Conservation (phyloP, 169 alveolate species). For the Cytauxzoon felis region DNA sequence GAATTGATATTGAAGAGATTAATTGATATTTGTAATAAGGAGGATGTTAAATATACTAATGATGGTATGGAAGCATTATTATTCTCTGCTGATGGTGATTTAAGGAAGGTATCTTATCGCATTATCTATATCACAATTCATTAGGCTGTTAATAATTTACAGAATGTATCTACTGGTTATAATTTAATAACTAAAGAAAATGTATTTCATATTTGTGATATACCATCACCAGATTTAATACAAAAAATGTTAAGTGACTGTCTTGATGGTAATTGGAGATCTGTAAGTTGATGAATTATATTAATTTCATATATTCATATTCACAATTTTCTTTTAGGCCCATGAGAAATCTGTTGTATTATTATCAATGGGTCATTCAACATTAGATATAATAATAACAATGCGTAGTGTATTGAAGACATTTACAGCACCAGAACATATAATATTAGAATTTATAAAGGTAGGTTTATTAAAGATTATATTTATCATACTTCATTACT, state of each 20-base stretch:
- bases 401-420: conserved; percentile 69
- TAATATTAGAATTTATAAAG: conserved; percentile 68
- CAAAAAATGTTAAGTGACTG: conserved; percentile 80
- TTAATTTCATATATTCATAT: background rate
- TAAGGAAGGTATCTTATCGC: conserved; percentile 70
- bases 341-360: conserved; percentile 49
- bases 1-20: conserved; percentile 88
- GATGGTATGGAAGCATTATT: conserved; percentile 93
- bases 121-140: conserved; percentile 4
- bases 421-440: conserved; percentile 70
- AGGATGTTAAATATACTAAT: conserved; percentile 76
- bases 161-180: conserved; percentile 95
- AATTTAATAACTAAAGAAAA: conserved; percentile 89
- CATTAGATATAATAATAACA: conserved; percentile 79
- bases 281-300: background rate
- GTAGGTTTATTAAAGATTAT: background rate
- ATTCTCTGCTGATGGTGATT: conserved; percentile 94
- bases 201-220: conserved; percentile 91
- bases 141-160: conserved; percentile 90
- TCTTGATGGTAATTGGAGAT: conserved; percentile 82
- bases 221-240: conserved; percentile 94
- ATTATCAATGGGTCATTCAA: conserved; percentile 81
- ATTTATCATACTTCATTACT: background rate
- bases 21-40: conserved; percentile 77
- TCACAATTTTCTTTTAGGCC: conserved; percentile 18